Base-by-base conservation (phyloP, 2,329 filamentous ascomycete genomes). In the Fusarium heterosporum region DNA sequence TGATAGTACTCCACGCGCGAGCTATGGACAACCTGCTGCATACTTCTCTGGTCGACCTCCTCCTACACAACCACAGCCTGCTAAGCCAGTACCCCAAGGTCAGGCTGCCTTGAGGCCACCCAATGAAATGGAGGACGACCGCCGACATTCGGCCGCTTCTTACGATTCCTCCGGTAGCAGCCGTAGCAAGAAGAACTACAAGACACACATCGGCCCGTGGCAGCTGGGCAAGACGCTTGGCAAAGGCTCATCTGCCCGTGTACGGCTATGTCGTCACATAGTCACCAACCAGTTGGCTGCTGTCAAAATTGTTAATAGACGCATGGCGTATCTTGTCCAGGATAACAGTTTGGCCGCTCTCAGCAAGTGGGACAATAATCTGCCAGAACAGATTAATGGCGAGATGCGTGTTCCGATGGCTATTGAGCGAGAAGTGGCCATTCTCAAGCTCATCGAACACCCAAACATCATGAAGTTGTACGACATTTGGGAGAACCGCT, bases 401-500 rank as follows among this genome's bases (percentile, higher is more conserved):
- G 84, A 90, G 59, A 87, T 89, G 69, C 85, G 87, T 53, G 93
- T 97, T 75, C 95, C 95, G 2, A 89, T 95, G 73, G 92, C 93
- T 2, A 91, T 99, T 63, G 95, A 98, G 79, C 87, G 96, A 54
- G 96, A 99, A 76, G 94, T 99, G 39, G 93, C 95, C 30, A 96
- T 99, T 72, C 93, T 99, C 86, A 98, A 97, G 80, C 85, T 98
- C 58, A 92, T 98, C 62, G 90, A 97, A 73, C 96, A 99, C 79
- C 92, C 91, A 8, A 96, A 98, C 76, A 95, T 98, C 72, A 94
- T 97, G 78, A 93, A 92, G 70, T 82, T 99, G 11, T 96, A 95
- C 76, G 96, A 99, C 79, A 95, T 99, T 29, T 99, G 95, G 95
- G 96, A 99, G 80, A 98, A 97, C 75, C 87, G 92, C 22, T 92